phyloP scores from a whole-genome alignment of 2,329 filamentous ascomycete species.

The Colletotrichum melonis region DNA sequence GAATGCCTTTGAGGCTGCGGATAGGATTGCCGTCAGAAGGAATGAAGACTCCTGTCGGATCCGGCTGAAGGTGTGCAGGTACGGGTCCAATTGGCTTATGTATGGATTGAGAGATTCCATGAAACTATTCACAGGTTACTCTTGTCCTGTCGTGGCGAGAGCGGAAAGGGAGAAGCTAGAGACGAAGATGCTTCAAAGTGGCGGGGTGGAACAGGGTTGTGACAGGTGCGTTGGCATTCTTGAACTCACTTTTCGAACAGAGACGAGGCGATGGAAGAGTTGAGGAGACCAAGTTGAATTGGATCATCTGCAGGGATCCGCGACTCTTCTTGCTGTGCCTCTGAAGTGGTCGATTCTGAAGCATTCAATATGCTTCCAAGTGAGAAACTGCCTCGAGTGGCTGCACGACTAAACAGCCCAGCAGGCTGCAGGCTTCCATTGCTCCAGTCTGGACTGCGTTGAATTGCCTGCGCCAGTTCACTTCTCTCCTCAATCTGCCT shows the following conservation, averaged over 20 bases:
- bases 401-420: conserved; percentile 47
- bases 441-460: conserved; percentile 25
- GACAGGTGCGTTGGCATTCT: not conserved
- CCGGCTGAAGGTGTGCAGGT: conserved; percentile 50
- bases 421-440: conserved; percentile 44
- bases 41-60: conserved; percentile 49
- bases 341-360: not conserved
- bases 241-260: conserved; percentile 18
- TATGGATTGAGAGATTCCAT: conserved; percentile 52
- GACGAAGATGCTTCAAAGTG: not conserved
- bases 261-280: conserved; percentile 15
- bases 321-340: not conserved
- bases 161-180: not conserved
- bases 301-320: not conserved
- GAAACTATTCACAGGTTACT: conserved; percentile 42
- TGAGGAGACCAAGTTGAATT: conserved; percentile 6
- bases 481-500: not conserved
- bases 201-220: not conserved
- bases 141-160: not conserved
- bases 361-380: conserved; percentile 45
- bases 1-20: conserved; percentile 49
- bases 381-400: conserved; percentile 47
- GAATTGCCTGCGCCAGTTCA: not conserved
- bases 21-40: conserved; percentile 47
- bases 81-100: conserved; percentile 52